A percentile compares a stretch with the other conserved stretches of the same genome.
Evolutionary conservation across 75 land plant species (phyloP).

Genomic region (Pseudotsuga menziesii): DNA sequence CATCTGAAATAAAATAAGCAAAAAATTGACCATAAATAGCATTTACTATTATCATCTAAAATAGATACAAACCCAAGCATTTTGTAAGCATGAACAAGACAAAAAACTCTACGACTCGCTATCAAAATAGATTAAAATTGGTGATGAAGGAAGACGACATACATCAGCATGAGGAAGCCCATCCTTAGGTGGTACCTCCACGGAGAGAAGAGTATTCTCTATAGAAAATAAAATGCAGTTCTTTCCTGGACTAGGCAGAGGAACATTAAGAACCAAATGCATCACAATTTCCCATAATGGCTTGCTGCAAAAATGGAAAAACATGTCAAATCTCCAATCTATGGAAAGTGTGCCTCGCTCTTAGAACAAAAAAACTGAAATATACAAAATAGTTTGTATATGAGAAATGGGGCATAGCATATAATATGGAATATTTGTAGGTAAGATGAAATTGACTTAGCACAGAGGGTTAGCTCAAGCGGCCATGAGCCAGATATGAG

Average conservation of each 20-base stretch:
- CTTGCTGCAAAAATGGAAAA: constrained; percentile 54
- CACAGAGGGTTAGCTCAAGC: background rate
- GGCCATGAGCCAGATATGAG: background rate
- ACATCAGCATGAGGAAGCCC: constrained; percentile 98
- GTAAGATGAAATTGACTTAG: background rate
- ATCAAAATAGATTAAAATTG: constrained; percentile 2
- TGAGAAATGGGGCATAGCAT: background rate
- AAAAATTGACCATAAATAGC: constrained; percentile 3
- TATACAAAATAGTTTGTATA: background rate
- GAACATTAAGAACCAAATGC: constrained; percentile 74
- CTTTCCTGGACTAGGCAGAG: constrained; percentile 85
- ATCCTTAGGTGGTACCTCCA: constrained; percentile 82
- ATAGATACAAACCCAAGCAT: background rate
- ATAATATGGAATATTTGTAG: background rate
- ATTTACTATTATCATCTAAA: background rate
- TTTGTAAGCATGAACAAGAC: background rate
- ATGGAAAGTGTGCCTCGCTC: background rate
- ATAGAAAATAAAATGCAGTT: constrained; percentile 72
- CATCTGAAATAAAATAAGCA: constrained; percentile 6
- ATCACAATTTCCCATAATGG: constrained; percentile 89
- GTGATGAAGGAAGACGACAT: constrained; percentile 11
- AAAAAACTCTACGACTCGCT: background rate
- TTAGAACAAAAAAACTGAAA: background rate
- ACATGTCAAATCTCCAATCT: background rate
- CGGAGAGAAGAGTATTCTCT: constrained; percentile 73